Conservation (phyloP, 23 red algal species). For the Gracilaria vermiculophylla region DNA sequence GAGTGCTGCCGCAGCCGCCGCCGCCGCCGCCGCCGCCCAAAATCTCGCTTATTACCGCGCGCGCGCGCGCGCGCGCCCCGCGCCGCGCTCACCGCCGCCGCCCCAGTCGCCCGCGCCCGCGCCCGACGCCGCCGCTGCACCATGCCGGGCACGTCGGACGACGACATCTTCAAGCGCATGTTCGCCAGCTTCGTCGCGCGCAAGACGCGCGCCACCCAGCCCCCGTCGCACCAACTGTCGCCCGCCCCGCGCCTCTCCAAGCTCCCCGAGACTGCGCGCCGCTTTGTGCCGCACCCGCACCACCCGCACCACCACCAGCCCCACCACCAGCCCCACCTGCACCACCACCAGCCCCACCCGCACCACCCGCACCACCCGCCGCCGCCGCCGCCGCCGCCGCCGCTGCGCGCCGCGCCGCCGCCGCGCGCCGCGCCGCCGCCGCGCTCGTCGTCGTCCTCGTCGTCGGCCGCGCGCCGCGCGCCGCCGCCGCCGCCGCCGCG, state of each 20-base stretch:
- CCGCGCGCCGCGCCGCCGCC: not conserved
- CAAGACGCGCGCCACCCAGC: slow-evolving; percentile 23
- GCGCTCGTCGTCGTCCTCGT: not conserved
- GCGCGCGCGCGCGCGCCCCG: too few species aligned
- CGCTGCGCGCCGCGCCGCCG: not conserved
- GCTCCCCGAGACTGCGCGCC: not conserved
- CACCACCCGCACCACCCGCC: not conserved
- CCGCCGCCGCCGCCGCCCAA: too few species aligned
- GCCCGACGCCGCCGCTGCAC: not conserved
- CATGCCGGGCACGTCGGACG: slow-evolving; percentile 41
- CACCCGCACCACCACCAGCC: not conserved
- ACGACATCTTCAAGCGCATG: slow-evolving; percentile 60
- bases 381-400: not conserved
- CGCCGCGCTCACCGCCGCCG: not conserved
- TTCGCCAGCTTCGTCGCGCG: slow-evolving; percentile 55
- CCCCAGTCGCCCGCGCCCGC: not conserved
- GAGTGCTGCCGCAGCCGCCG: too few species aligned
- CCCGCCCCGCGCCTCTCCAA: not conserved
- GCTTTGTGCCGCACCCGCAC: not conserved
- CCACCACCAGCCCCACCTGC: not conserved
- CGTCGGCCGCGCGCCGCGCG: too few species aligned
- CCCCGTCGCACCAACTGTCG: not conserved
- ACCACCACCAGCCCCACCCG: not conserved
- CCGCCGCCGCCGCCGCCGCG: not conserved
- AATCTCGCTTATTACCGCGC: too few species aligned